These are phyloP conservation scores for Alternaria sp. DNA, from an alignment of 2,329 filamentous ascomycete species.

Conservation along the genomic window DNA sequence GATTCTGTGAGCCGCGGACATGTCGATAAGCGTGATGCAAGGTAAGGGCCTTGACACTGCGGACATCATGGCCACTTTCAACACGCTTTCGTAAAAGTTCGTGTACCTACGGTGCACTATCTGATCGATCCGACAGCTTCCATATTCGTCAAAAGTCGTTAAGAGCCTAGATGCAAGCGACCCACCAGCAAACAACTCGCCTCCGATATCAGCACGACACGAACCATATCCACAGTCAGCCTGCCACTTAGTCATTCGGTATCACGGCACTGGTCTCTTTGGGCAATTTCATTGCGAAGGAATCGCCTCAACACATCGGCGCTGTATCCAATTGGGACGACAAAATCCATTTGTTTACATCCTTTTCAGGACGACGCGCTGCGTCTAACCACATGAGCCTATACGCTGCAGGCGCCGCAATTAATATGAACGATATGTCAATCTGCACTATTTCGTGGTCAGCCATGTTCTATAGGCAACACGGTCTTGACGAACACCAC, in stretches of 20 bases:
- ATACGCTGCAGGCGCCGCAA: constrained; percentile 14
- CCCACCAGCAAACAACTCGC: background rate
- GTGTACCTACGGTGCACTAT: background rate
- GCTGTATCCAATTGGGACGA: background rate
- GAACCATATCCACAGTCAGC: background rate
- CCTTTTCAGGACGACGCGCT: background rate
- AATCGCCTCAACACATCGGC: background rate
- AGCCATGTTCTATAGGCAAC: background rate
- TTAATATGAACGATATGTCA: background rate
- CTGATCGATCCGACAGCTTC: background rate
- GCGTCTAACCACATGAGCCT: background rate
- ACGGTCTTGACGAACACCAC: background rate
- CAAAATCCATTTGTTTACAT: constrained; percentile 4
- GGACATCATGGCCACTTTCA: constrained; percentile 5
- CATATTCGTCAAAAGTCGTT: background rate
- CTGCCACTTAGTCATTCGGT: background rate
- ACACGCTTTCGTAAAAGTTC: background rate
- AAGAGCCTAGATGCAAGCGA: background rate
- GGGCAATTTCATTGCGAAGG: constrained; percentile 1
- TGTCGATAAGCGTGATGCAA: constrained; percentile 1
- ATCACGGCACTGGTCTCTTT: background rate
- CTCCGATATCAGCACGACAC: background rate
- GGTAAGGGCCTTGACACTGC: background rate
- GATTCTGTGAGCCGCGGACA: background rate
- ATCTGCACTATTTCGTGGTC: background rate